Evolutionary conservation across 257 asterid species (phyloP), one percentile per base, ranked within the genome.

Genomic region (Scutellaria baicalensis): DNA sequence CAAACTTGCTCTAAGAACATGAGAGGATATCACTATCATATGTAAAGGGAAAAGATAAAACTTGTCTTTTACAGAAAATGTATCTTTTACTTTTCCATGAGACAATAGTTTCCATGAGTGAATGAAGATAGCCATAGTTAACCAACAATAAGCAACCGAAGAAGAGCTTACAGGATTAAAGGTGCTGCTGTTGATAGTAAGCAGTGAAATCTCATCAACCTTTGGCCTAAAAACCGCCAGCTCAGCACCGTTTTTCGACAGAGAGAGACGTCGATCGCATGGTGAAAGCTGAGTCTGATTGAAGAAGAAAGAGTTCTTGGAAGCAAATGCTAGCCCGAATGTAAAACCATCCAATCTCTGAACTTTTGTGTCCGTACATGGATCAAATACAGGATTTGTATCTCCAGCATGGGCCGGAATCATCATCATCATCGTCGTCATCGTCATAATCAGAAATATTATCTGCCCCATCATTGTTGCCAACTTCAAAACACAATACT

Each of bases 201-300:
- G 97, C 49, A 94, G 93, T n/a, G 99, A 82, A 74, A 94, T 83
- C 84, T 94, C 97, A 49, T 94, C 97, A 6, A 91, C 90, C 65
- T 88, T 89, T 0, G 97, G 97, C 88, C 99, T 82, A 64, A 91
- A 94, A 49, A 94, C 74, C 1, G 95, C 96, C 0, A 91, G 80
- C 50, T 84, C 75, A 2, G 91, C 86, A 1, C 56, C 44, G 14
- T 50, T 64, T n/a, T 72, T 73, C 7, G 89, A 13, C 18, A 94
- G 90, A 35, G 87, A 6, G 48, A 94, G 95, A 1, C 99, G 95
- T 0, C 62, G 65, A 77, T 94, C 97, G 42, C 99, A 91, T 0
- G 99, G 99, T 1, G 99, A 94, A 60, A 94, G 97, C 80, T 91
- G 97, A 6, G 89, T 82, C 66, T 83, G 85, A 71, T 94, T 86